Conservation (phyloP, 495 filamentous ascomycete species). For the Paragyromitra xinjiangensis region DNA sequence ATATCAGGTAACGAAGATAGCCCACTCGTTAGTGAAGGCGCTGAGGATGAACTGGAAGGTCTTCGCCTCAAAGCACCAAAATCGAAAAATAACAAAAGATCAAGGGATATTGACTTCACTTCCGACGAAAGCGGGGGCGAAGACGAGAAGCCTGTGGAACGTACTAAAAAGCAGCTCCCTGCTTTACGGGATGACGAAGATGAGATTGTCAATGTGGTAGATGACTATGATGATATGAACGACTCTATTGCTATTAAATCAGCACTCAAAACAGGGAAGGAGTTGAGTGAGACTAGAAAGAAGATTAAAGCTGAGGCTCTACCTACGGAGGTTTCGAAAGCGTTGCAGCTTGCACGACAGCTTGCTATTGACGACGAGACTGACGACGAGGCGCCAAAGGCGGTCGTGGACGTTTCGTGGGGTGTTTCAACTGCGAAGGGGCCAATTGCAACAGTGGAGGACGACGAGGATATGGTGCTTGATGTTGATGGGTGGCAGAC, state of each 20-base stretch:
- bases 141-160: constrained; percentile 38
- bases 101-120: constrained; percentile 52
- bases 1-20: constrained; percentile 48
- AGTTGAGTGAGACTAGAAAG: constrained; percentile 34
- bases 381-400: constrained; percentile 63
- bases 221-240: constrained; percentile 49
- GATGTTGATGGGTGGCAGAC: constrained; percentile 83
- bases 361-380: constrained; percentile 63
- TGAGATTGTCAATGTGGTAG: constrained; percentile 49
- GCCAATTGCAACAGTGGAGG: constrained; percentile 72
- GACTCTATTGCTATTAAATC: constrained; percentile 44
- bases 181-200: constrained; percentile 40
- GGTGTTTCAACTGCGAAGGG: constrained; percentile 67
- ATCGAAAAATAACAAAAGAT: constrained; percentile 42
- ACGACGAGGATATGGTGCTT: constrained; percentile 71
- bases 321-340: constrained; percentile 54
- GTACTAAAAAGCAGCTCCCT: constrained; percentile 29
- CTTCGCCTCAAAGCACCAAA: constrained; percentile 20
- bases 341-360: constrained; percentile 45
- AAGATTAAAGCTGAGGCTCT: constrained; percentile 32
- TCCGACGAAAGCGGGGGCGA: constrained; percentile 54
- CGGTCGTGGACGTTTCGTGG: constrained; percentile 66
- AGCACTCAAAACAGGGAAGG: constrained; percentile 40
- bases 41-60: constrained; percentile 43
- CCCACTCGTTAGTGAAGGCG: constrained; percentile 38